Conservation (phyloP, 179 eudicot species). For the Corrigiola litoralis region DNA sequence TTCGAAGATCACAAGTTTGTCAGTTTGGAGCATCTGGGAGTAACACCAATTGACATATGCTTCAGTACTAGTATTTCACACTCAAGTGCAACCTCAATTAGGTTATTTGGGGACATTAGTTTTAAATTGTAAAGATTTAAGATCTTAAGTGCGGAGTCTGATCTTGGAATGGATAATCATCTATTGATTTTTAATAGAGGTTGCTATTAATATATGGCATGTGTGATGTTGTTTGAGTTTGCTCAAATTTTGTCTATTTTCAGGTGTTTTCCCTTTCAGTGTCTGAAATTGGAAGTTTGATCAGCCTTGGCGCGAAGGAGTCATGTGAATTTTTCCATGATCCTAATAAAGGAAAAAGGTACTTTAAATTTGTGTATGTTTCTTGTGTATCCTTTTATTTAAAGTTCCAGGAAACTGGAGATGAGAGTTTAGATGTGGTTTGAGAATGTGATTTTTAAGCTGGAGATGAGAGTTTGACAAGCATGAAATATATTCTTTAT, state of each 20-base stretch:
- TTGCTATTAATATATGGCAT: background rate
- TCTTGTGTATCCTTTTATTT: background rate
- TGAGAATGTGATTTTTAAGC: too few relatives aligned
- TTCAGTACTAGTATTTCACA: background rate
- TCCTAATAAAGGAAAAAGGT: conserved; percentile 89
- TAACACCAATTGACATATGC: background rate
- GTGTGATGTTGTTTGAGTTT: background rate
- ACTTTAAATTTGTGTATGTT: background rate
- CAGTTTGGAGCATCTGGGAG: background rate
- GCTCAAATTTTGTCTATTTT: conserved; percentile 1
- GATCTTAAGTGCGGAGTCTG: too few relatives aligned
- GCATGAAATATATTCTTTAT: too few relatives aligned
- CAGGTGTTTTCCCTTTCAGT: conserved; percentile 90
- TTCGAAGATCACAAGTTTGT: background rate
- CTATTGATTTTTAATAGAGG: too few relatives aligned
- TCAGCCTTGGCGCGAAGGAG: conserved; percentile 83
- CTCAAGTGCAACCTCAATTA: background rate
- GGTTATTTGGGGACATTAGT: too few relatives aligned
- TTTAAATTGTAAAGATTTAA: too few relatives aligned
- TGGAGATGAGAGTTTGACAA: too few relatives aligned
- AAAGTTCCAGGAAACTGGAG: background rate
- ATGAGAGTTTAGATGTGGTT: too few relatives aligned
- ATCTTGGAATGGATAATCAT: too few relatives aligned
- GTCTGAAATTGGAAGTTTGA: conserved; percentile 73
- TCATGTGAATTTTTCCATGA: conserved; percentile 95